phyloP scores from a whole-genome alignment of 805 yeast species.

The Deakozyma indianensis region DNA sequence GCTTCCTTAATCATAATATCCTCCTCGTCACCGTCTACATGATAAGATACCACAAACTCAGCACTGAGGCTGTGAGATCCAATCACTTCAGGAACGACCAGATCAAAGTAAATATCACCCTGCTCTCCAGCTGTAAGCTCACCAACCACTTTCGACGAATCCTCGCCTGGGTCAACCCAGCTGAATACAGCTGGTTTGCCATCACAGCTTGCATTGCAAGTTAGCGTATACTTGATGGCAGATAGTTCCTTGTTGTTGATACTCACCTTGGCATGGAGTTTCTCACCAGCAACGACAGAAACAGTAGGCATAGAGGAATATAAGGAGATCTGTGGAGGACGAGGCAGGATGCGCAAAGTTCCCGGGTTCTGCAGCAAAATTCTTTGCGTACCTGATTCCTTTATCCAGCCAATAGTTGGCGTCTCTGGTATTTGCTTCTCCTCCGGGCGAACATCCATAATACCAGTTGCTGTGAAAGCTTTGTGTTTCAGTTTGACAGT shows the following conservation, averaged over 20 bases:
- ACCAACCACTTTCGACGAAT: neutral
- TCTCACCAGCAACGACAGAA: conserved; percentile 12
- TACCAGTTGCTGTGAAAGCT: neutral
- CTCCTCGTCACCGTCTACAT: conserved; percentile 4
- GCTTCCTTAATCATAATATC: conserved; percentile 11
- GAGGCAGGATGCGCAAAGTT: conserved; percentile 7
- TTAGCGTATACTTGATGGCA: conserved; percentile 5
- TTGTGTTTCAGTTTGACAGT: neutral
- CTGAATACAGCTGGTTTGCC: neutral
- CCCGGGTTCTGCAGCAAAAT: neutral
- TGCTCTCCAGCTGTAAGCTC: neutral
- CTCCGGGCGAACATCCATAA: neutral
- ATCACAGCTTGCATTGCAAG: neutral
- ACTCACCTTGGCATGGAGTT: conserved; percentile 3
- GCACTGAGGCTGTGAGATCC: neutral
- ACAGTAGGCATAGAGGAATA: conserved; percentile 5
- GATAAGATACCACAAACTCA: neutral
- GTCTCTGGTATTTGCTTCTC: neutral
- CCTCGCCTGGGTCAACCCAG: neutral
- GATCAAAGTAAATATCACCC: neutral
- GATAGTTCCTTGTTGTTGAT: conserved; percentile 12
- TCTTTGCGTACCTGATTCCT: neutral
- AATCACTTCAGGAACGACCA: neutral
- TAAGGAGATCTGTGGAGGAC: conserved; percentile 13
- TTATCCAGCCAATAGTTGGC: neutral